Percentiles rank a stretch among this genome's conserved stretches.
These are phyloP conservation scores for Nothophaeocryptopus gaeumannii DNA, from an alignment of 2,329 filamentous ascomycete genomes.

Conservation along the genomic window DNA sequence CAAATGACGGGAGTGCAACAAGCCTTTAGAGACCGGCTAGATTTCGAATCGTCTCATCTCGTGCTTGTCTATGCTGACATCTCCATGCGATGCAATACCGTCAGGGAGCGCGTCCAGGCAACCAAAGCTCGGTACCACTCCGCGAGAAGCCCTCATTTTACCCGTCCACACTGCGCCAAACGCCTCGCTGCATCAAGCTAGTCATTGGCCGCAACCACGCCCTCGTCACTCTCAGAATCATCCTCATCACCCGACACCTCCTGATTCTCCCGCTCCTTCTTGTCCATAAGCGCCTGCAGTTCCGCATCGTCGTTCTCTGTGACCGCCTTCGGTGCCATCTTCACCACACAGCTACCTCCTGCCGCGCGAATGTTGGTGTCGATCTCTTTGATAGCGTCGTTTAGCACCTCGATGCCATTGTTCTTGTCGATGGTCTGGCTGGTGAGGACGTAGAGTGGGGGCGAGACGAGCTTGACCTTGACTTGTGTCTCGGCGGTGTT, in stretches of 20 bases:
- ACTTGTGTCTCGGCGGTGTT: conserved; percentile 92
- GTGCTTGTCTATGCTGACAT: no score
- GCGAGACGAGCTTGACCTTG: conserved; percentile 97
- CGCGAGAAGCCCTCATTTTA: neutral
- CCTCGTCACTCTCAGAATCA: conserved; percentile 91
- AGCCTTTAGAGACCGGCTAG: no score
- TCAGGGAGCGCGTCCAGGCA: no score
- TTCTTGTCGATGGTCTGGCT: conserved; percentile 93
- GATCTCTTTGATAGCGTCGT: conserved; percentile 87
- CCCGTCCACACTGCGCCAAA: conserved; percentile 12
- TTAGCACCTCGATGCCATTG: conserved; percentile 76
- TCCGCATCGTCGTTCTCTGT: conserved; percentile 98
- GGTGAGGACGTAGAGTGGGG: conserved; percentile 92
- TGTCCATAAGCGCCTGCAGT: conserved; percentile 97
- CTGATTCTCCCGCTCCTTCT: conserved; percentile 95
- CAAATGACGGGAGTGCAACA: no score
- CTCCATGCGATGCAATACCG: no score
- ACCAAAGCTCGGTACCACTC: no score
- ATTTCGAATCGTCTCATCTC: no score
- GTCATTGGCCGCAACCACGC: conserved; percentile 45
- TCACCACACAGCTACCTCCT: conserved; percentile 78
- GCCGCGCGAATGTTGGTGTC: conserved; percentile 72
- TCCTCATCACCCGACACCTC: conserved; percentile 98
- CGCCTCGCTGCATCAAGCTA: conserved; percentile 17
- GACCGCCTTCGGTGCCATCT: conserved; percentile 99